Conservation (phyloP, 2,329 filamentous ascomycete genomes). For the Xylariaceae sp. region DNA sequence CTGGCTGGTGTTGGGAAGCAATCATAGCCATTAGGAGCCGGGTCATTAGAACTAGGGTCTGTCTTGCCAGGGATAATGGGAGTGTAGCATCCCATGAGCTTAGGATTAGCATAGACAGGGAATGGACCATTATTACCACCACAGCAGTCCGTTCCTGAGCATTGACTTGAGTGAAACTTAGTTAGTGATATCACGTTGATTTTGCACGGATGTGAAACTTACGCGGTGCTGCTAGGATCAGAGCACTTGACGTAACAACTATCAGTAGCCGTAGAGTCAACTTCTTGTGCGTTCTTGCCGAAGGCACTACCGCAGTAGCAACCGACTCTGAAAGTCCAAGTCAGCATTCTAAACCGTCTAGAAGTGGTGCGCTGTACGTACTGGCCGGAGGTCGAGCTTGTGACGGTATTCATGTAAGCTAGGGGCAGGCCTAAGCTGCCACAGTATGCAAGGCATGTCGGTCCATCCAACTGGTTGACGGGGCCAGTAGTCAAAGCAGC, state of each 20-base stretch:
- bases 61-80: constrained; percentile 27
- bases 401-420: constrained; percentile 10
- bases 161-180: constrained; percentile 20
- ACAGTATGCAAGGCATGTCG: constrained; percentile 14
- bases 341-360: neutral
- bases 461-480: neutral
- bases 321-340: constrained; percentile 1
- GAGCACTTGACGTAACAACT: constrained; percentile 6
- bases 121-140: constrained; percentile 28
- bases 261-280: neutral
- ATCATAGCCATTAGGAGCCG: constrained; percentile 10
- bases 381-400: neutral
- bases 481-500: constrained; percentile 1
- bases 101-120: constrained; percentile 48
- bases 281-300: neutral
- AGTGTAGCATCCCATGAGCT: constrained; percentile 44
- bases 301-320: constrained; percentile 16
- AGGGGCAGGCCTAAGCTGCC: constrained; percentile 14
- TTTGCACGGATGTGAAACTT: neutral
- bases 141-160: constrained; percentile 23
- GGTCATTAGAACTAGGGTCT: constrained; percentile 5
- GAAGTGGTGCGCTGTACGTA: constrained; percentile 3
- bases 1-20: constrained; percentile 20
- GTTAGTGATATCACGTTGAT: neutral
- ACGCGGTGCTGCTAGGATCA: constrained; percentile 1